Evolutionary conservation across 2,329 filamentous ascomycete genomes (phyloP).

Genomic region (Colletotrichum sp.): DNA sequence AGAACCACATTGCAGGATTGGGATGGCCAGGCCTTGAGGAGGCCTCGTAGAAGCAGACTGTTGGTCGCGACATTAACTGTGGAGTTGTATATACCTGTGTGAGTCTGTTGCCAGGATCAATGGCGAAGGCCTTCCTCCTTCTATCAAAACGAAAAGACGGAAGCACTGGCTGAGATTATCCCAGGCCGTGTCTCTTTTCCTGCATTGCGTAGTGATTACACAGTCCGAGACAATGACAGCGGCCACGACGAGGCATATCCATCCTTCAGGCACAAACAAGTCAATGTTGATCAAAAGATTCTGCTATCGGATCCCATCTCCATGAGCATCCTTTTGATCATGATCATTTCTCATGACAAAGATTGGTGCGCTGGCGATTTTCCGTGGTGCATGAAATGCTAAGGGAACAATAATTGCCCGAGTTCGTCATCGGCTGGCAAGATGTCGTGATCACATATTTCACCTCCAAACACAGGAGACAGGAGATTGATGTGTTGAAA

Average conservation of each 20-base stretch:
- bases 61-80: background rate
- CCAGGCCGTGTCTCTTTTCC: fast-evolving
- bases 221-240: background rate
- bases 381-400: background rate
- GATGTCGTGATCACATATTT: background rate
- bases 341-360: background rate
- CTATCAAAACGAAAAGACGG: background rate
- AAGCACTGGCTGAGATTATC: fast-evolving
- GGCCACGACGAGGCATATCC: background rate
- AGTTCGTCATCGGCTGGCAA: background rate
- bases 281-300: fast-evolving
- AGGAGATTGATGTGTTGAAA: background rate
- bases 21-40: background rate
- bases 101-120: too few relatives aligned
- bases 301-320: background rate
- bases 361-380: background rate
- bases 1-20: background rate
- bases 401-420: background rate
- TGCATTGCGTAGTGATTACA: background rate
- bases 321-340: background rate
- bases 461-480: background rate
- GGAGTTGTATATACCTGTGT: background rate
- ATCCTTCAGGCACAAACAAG: background rate
- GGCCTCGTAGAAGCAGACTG: background rate
- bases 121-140: background rate